phyloP scores from a whole-genome alignment of 495 filamentous ascomycete genomes.

The Glonium stellatum region DNA sequence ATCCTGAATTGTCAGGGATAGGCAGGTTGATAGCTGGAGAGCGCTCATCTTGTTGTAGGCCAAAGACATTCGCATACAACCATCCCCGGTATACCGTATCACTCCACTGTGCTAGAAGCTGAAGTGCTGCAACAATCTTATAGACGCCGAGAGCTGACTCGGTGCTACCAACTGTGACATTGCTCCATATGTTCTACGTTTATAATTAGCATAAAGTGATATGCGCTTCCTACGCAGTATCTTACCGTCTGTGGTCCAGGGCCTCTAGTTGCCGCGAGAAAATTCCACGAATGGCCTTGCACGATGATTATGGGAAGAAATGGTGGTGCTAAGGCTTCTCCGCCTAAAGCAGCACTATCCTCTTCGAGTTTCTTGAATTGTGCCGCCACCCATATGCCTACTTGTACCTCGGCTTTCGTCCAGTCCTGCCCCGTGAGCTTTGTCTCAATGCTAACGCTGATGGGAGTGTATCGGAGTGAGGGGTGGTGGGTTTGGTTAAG shows the following conservation, averaged over 20 bases:
- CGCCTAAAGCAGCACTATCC: background rate
- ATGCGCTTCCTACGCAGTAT: too few relatives aligned
- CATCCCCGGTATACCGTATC: background rate
- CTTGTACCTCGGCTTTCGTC: background rate
- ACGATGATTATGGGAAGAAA: constrained; percentile 1
- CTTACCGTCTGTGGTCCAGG: background rate
- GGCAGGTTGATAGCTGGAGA: too few relatives aligned
- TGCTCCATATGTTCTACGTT: background rate
- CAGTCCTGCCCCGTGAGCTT: background rate
- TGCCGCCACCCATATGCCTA: background rate
- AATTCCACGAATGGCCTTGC: constrained; percentile 4
- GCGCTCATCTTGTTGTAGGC: too few relatives aligned
- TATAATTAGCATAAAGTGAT: too few relatives aligned
- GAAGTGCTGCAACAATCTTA: background rate
- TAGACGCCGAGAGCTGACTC: background rate
- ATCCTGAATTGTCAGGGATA: too few relatives aligned
- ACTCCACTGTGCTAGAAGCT: constrained; percentile 1
- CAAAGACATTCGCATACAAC: background rate
- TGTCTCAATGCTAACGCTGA: constrained; percentile 3
- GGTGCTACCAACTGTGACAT: background rate
- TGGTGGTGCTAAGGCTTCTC: background rate
- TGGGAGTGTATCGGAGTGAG: background rate
- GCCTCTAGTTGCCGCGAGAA: background rate
- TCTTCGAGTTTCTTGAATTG: constrained; percentile 1
- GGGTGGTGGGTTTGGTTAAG: background rate